Conservation (phyloP, 805 yeast genomes). For the Starmerella riodocensis region DNA sequence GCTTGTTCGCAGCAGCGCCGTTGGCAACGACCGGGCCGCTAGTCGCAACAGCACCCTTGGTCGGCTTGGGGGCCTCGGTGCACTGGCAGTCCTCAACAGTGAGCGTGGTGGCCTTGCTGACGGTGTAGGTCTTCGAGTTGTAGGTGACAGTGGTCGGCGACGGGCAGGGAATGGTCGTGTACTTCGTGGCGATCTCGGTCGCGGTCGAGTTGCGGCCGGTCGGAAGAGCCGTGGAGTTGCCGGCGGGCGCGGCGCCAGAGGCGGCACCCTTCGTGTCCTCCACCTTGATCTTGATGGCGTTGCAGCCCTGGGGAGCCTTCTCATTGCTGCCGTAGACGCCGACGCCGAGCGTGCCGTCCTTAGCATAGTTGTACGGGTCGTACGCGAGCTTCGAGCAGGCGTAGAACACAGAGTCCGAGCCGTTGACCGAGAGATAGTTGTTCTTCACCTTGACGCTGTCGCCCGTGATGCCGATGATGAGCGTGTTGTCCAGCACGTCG, state of each 20-base stretch:
- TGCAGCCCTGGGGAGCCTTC: slow-evolving; percentile 8
- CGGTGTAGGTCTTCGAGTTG: slow-evolving; percentile 31
- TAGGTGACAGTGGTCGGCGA: slow-evolving; percentile 21
- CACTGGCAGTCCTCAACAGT: slow-evolving; percentile 37
- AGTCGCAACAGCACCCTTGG: too few relatives aligned
- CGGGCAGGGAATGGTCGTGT: slow-evolving; percentile 20
- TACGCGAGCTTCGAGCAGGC: slow-evolving; percentile 7
- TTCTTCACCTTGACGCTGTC: not conserved
- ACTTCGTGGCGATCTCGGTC: slow-evolving; percentile 18
- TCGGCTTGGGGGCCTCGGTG: too few relatives aligned
- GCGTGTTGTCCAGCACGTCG: not conserved
- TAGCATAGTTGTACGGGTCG: slow-evolving; percentile 14
- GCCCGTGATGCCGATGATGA: slow-evolving; percentile 1
- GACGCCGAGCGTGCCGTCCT: slow-evolving; percentile 4
- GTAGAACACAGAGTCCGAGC: slow-evolving; percentile 13
- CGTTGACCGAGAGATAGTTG: slow-evolving; percentile 12
- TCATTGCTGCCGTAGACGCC: slow-evolving; percentile 2
- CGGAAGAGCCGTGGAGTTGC: slow-evolving; percentile 1
- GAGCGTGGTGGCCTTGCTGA: slow-evolving; percentile 40
- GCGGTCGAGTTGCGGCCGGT: not conserved
- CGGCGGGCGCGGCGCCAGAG: not conserved
- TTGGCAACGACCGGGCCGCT: slow-evolving; percentile 1
- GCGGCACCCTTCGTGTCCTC: not conserved
- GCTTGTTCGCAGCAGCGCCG: slow-evolving; percentile 1
- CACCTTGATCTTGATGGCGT: slow-evolving; percentile 11